A percentile compares a stretch with the other conserved stretches of the same genome.
Evolutionary conservation across 257 asterid species (phyloP).

Genomic region (Oldenlandia corymbosa): DNA sequence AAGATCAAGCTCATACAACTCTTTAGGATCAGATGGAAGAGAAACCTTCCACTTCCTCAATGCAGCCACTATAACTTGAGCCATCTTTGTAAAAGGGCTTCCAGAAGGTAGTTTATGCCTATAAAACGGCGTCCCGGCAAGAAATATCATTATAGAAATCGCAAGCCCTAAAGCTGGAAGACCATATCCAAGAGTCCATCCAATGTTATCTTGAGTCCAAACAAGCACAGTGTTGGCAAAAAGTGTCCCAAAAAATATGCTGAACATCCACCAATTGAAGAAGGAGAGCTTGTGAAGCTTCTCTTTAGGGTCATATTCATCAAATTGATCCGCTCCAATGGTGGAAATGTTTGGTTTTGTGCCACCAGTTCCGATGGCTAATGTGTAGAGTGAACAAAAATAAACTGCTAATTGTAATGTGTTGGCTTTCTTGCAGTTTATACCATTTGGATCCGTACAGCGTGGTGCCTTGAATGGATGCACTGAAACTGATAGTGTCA

Average conservation of each 20-base stretch:
- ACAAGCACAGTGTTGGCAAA: conserved; percentile 81
- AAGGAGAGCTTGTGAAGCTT: conserved; percentile 76
- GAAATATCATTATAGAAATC: conserved; percentile 50
- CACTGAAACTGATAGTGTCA: conserved; percentile 64
- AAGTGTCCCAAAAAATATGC: conserved; percentile 73
- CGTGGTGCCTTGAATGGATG: conserved; percentile 55
- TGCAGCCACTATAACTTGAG: conserved; percentile 63
- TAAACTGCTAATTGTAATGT: conserved; percentile 52
- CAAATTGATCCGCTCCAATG: conserved; percentile 92
- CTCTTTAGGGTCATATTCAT: conserved; percentile 71
- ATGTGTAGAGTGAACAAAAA: conserved; percentile 66
- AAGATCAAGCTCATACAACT: conserved; percentile 58
- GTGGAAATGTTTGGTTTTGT: conserved; percentile 89
- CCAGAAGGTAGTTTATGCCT: conserved; percentile 78
- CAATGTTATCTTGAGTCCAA: conserved; percentile 80
- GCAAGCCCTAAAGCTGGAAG: conserved; percentile 67
- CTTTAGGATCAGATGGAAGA: conserved; percentile 51
- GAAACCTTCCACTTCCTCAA: conserved; percentile 48
- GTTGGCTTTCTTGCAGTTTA: conserved; percentile 47
- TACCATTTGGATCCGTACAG: conserved; percentile 46
- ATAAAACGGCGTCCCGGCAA: conserved; percentile 65
- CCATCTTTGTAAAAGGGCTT: conserved; percentile 82
- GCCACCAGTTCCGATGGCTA: conserved; percentile 85
- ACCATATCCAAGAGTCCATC: conserved; percentile 84
- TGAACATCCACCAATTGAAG: conserved; percentile 97